Conservation (phyloP, 2,329 filamentous ascomycete species). For the Clonostachys chloroleuca region DNA sequence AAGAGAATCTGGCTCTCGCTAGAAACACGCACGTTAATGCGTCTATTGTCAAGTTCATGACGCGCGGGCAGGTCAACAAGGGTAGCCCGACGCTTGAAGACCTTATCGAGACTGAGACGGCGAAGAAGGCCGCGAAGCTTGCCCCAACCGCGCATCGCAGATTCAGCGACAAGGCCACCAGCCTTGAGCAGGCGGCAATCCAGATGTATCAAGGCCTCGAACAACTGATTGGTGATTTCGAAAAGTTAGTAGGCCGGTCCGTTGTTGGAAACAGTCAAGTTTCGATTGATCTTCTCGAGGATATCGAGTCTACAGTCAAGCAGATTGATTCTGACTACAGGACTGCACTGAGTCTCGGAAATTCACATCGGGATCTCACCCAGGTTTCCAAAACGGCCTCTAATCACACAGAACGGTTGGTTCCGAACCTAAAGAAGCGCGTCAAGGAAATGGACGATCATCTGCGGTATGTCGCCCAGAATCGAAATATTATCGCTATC, state of each 20-base stretch:
- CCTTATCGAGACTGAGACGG: constrained; percentile 70
- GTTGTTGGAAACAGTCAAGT: constrained; percentile 57
- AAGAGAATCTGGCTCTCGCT: constrained; percentile 62
- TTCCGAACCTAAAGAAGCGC: constrained; percentile 53
- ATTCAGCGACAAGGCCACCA: constrained; percentile 55
- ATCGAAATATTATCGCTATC: constrained; percentile 63
- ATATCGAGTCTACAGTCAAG: constrained; percentile 79
- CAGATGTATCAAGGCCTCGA: constrained; percentile 59
- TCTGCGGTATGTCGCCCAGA: constrained; percentile 53
- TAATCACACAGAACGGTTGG: constrained; percentile 56
- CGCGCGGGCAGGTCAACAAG: constrained; percentile 34
- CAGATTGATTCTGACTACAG: constrained; percentile 87
- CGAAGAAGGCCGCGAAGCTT: constrained; percentile 66
- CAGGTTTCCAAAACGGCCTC: constrained; percentile 61
- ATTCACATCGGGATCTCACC: constrained; percentile 54
- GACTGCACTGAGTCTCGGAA: constrained; percentile 64
- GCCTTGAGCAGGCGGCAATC: constrained; percentile 55
- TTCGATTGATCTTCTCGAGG: constrained; percentile 66
- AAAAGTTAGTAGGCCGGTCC: constrained; percentile 51
- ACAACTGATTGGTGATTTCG: constrained; percentile 57
- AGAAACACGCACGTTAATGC: constrained; percentile 59
- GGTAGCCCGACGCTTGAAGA: constrained; percentile 62
- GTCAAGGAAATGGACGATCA: constrained; percentile 58
- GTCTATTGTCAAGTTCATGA: constrained; percentile 65
- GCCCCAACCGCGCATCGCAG: constrained; percentile 53